Evolutionary conservation across 208 protist genomes (phyloP), one percentile per base, ranked within the genome.

Genomic region (Trypanosoma melophagium): DNA sequence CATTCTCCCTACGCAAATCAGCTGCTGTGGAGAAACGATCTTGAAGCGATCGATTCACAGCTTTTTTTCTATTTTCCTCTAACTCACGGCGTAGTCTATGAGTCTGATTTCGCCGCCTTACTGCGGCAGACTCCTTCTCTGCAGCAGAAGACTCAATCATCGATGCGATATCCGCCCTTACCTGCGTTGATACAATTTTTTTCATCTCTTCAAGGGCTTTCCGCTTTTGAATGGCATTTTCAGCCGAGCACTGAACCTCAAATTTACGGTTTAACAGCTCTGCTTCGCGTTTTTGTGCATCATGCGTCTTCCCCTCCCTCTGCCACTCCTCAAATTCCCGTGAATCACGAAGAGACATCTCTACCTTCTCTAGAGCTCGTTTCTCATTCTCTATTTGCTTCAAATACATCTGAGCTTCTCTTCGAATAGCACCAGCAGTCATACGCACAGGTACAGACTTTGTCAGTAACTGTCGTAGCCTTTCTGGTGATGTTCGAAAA

Each of bases 271-370:
- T 68, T n/a, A 57, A 56, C 19, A 76, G 61, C 63, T 77, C 64
- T 47, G 67, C 62, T 9, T 40, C 60, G 1, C 41, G 69, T 17
- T 62, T 56, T 21, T 79, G 71, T 31, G 69, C 69, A 51, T 81
- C 71, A 40, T 69, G 56, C 58, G 68, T 66, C 21, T 59, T 68
- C 70, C 86, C 78, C 21, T 76, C 60, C 44, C 77, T 60, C 14
- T 81, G 82, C 89, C 85, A 92, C 51, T 76, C 24, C 41, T 92
- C 81, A 50, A 81, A 92, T 64, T 66, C 76, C 13, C 60, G 63
- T 4, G 67, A 65, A 66, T 92, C 77, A 49, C 62, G 77, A 49
- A 79, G 77, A 14, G 51, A 60, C 38, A 69, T 59, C 76, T 87
- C 89, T 61, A 86, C 58, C 53, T 86, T 72, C 22, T 45, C 53